These are phyloP conservation scores for Avena atlantica DNA, from an alignment of 176 grass and related monocot genomes.

Conservation along the genomic window DNA sequence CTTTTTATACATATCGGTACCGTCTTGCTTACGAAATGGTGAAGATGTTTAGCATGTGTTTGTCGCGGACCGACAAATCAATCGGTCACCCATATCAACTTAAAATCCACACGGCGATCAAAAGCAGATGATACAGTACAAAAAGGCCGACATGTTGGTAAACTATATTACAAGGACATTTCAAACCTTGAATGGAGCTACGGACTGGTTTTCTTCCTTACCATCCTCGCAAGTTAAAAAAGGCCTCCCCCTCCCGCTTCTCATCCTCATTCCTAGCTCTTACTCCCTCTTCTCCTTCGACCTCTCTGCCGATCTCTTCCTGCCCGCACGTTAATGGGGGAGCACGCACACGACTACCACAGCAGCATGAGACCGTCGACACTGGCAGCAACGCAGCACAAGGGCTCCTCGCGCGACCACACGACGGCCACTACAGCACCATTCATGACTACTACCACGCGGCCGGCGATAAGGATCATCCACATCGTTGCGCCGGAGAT, in stretches of 20 bases:
- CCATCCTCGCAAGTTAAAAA: neutral
- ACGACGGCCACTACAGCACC: neutral
- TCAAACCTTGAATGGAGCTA: neutral
- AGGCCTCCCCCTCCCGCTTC: neutral
- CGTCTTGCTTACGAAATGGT: no score
- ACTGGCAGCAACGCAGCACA: neutral
- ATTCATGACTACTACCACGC: conserved; percentile 11
- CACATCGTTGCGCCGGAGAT: conserved; percentile 85
- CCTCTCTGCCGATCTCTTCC: neutral
- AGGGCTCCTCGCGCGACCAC: neutral
- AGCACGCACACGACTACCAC: conserved; percentile 27
- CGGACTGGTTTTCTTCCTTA: neutral
- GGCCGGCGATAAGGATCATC: conserved; percentile 74
- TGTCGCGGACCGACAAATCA: neutral
- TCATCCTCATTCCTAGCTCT: neutral
- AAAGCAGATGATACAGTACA: neutral
- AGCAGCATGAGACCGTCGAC: conserved; percentile 26
- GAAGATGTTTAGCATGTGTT: no score
- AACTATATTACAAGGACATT: neutral
- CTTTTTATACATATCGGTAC: no score
- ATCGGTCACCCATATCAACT: neutral
- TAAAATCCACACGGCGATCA: conserved; percentile 12
- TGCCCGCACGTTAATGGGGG: conserved; percentile 23
- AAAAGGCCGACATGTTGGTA: neutral
- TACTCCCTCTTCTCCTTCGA: neutral